Percentiles rank a stretch among this genome's conserved stretches.
Conservation (phyloP, 1,284 basidiomycete species). For the Fomes fomentarius region DNA sequence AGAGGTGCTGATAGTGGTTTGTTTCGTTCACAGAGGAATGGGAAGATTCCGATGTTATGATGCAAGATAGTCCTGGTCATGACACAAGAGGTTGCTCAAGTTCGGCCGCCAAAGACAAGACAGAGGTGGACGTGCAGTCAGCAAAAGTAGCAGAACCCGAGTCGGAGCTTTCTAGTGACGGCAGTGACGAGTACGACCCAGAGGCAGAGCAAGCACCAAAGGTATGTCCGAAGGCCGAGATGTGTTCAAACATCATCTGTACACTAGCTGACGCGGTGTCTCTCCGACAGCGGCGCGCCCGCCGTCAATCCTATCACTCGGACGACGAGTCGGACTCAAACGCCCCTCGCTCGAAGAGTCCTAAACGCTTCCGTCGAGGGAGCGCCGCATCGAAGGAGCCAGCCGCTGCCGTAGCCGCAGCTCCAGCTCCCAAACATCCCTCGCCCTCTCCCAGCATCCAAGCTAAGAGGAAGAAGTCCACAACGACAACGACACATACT, state of each 20-base stretch:
- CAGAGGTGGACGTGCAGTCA: slow-evolving; percentile 21
- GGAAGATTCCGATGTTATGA: slow-evolving; percentile 59
- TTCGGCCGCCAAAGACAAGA: slow-evolving; percentile 10
- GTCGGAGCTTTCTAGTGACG: slow-evolving; percentile 54
- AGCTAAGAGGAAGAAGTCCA: slow-evolving; percentile 48
- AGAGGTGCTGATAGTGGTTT: slow-evolving; percentile 12
- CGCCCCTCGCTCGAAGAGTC: slow-evolving; percentile 20
- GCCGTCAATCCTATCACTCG: slow-evolving; percentile 44
- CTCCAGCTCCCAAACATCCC: slow-evolving; percentile 15
- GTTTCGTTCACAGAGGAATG: slow-evolving; percentile 59
- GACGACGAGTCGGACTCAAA: slow-evolving; percentile 41
- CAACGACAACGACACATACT: slow-evolving; percentile 34
- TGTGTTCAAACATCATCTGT: slow-evolving; percentile 1
- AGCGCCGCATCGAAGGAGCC: slow-evolving; percentile 19
- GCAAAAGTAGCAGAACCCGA: slow-evolving; percentile 22
- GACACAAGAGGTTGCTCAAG: slow-evolving; percentile 3
- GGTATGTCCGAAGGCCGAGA: slow-evolving; percentile 51
- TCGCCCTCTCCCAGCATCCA: slow-evolving; percentile 25
- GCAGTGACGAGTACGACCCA: slow-evolving; percentile 73
- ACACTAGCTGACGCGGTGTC: neutral
- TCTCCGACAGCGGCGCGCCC: slow-evolving; percentile 18
- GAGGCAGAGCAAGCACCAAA: slow-evolving; percentile 43
- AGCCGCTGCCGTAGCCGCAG: neutral
- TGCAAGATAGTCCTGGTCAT: slow-evolving; percentile 44
- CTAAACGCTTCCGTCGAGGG: slow-evolving; percentile 24